These are phyloP conservation scores for Corrigiola litoralis DNA, from an alignment of 179 eudicot genomes.

Conservation along the genomic window DNA sequence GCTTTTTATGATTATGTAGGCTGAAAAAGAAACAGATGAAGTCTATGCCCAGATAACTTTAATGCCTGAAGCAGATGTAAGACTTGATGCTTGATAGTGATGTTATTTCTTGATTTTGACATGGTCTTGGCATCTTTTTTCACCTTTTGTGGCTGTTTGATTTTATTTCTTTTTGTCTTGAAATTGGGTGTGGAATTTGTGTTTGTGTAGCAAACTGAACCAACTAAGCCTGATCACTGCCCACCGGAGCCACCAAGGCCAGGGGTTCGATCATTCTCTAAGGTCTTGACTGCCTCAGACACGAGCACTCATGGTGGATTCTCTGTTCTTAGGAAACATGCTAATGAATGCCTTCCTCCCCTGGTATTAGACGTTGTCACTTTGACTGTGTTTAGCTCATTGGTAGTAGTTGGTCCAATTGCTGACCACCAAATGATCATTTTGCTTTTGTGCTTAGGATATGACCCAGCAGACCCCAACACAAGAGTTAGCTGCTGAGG, in stretches of 20 bases:
- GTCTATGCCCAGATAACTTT: slow-evolving; percentile 60
- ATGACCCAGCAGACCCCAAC: slow-evolving; percentile 57
- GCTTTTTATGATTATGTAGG: slow-evolving; percentile 33
- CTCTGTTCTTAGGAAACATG: slow-evolving; percentile 57
- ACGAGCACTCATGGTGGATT: slow-evolving; percentile 75
- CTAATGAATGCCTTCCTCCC: slow-evolving; percentile 67
- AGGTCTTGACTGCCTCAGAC: slow-evolving; percentile 66
- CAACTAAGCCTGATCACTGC: slow-evolving; percentile 32
- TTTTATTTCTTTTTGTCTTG: slow-evolving; percentile 1
- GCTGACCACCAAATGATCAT: neutral
- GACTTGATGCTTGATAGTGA: slow-evolving; percentile 29
- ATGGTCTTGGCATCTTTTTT: slow-evolving; percentile 14
- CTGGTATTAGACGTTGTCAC: slow-evolving; percentile 33
- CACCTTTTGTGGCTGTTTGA: slow-evolving; percentile 2
- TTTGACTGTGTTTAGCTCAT: neutral
- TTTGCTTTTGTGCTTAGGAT: slow-evolving; percentile 33
- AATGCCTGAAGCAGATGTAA: slow-evolving; percentile 48
- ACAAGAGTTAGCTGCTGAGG: slow-evolving; percentile 58
- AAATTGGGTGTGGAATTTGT: slow-evolving; percentile 11
- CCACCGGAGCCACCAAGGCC: slow-evolving; percentile 32
- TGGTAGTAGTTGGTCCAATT: neutral
- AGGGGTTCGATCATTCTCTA: slow-evolving; percentile 37
- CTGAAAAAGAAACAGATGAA: slow-evolving; percentile 57
- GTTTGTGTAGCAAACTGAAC: slow-evolving; percentile 35
- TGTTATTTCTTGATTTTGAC: slow-evolving; percentile 23